Base-by-base conservation (phyloP, 2,329 filamentous ascomycete genomes). In the Cladophialophora psammophila region DNA sequence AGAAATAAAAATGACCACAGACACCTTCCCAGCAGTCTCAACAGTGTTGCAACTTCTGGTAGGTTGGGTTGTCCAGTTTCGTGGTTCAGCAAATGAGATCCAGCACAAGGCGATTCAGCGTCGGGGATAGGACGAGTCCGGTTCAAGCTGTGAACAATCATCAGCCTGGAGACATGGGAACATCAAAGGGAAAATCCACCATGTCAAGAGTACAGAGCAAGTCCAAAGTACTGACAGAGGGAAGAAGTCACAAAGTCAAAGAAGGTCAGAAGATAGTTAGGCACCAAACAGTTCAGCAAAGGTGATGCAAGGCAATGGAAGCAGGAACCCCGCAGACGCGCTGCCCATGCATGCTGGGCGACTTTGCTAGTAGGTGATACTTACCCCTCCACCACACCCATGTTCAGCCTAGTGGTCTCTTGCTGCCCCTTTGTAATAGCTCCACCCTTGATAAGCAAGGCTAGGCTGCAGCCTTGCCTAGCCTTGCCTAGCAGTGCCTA, bases 291-390 rank as follows among this genome's bases (percentile, higher is more conserved):
- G 52, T 35, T 34, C 26, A 55, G 26, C 52, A 34, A 34, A 36
- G 52, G 52, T 34, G 34, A 54, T 36, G 31, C 52, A 7, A 50
- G 57, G 40, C 57, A 60, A 45, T 18, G 31, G 36, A 53, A 52
- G 59, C n/a, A 61, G 59, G 45, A 52, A 61, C 59, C 59, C 59
- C 59, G 59, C 59, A 61, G 36, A 52, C 45, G 48, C 58, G 42
- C 42, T 32, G 45, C 45, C 45, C 45, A 50, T 26, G 45, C 45
- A 50, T 26, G 45, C 45, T 20, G 45, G 45, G 20, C 45, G 12
- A 18, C 45, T 50, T 20, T 18, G 18, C 26, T 26, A 26, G 26
- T 26, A 2, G 26, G 26, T 26, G 26, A 26, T 26, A 26, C 45
- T 18, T 50, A 20, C 45, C 45, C 45, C 45, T 50, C 45, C 45